These are phyloP conservation scores for Hypoxylon lienhwacheense DNA, from an alignment of 495 filamentous ascomycete genomes.

Conservation along the genomic window DNA sequence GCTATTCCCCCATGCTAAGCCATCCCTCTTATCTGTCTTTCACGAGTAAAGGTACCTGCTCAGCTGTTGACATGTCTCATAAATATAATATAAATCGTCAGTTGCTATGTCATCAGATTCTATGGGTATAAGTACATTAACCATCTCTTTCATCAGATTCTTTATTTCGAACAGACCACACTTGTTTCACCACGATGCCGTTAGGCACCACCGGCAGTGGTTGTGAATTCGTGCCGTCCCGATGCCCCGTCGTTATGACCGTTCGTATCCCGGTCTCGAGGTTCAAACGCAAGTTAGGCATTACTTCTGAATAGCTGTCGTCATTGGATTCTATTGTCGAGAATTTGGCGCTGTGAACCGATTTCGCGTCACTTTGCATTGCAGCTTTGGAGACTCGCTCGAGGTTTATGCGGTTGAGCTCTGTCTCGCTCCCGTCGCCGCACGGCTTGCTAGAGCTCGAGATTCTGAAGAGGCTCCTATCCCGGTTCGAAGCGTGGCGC, in stretches of 20 bases:
- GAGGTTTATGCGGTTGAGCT: slow-evolving; percentile 23
- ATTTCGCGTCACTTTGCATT: slow-evolving; percentile 19
- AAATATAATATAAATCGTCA: neutral
- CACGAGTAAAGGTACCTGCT: too few relatives aligned
- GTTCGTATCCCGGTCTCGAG: slow-evolving; percentile 32
- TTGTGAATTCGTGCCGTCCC: slow-evolving; percentile 24
- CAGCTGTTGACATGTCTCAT: too few relatives aligned
- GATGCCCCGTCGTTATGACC: slow-evolving; percentile 28
- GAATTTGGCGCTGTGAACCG: slow-evolving; percentile 28
- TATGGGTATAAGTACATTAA: neutral
- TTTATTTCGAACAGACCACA: slow-evolving; percentile 31
- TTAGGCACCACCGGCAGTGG: slow-evolving; percentile 8
- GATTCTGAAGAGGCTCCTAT: slow-evolving; percentile 22
- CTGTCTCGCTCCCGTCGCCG: slow-evolving; percentile 30
- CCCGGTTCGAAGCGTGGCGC: slow-evolving; percentile 12
- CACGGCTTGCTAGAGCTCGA: slow-evolving; percentile 9
- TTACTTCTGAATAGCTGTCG: slow-evolving; percentile 7
- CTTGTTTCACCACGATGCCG: slow-evolving; percentile 34
- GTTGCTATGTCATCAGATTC: neutral
- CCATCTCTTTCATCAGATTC: slow-evolving; percentile 16
- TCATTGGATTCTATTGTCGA: slow-evolving; percentile 4
- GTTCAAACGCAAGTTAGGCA: slow-evolving; percentile 22
- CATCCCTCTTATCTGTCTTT: too few relatives aligned
- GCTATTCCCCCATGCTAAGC: too few relatives aligned
- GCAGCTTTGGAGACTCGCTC: slow-evolving; percentile 11